Percentiles rank a stretch among this genome's conserved stretches.
Evolutionary conservation across 225 moss, liverwort and hornwort genomes (phyloP).

Genomic region (Physcomitrium patens): DNA sequence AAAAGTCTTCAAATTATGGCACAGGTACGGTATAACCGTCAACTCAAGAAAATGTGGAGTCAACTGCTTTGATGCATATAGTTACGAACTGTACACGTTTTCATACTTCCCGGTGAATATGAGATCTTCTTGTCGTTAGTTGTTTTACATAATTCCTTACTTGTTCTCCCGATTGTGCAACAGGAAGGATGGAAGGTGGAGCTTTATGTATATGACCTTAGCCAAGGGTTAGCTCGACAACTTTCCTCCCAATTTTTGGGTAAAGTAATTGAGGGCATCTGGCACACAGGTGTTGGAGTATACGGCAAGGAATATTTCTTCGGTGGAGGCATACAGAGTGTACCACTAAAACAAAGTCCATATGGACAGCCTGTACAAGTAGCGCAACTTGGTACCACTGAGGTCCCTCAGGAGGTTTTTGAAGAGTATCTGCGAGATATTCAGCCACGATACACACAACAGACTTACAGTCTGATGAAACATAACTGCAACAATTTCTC

Average conservation of each 20-base stretch:
- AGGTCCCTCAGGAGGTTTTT: slow-evolving; percentile 82
- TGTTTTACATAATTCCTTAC: neutral
- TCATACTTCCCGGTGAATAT: neutral
- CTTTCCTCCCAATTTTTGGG: slow-evolving; percentile 89
- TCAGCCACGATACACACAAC: slow-evolving; percentile 78
- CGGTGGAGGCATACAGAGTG: slow-evolving; percentile 90
- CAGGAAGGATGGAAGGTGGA: slow-evolving; percentile 88
- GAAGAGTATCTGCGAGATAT: slow-evolving; percentile 91
- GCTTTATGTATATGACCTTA: slow-evolving; percentile 85
- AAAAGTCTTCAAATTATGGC: slow-evolving; percentile 28
- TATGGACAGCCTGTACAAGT: slow-evolving; percentile 83
- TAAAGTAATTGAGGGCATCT: slow-evolving; percentile 90
- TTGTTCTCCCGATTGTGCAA: slow-evolving; percentile 10
- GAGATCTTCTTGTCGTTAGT: neutral
- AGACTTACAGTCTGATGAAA: slow-evolving; percentile 80
- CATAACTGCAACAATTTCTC: slow-evolving; percentile 99
- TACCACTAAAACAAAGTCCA: slow-evolving; percentile 74
- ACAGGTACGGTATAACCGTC: slow-evolving; percentile 19
- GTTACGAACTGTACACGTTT: neutral
- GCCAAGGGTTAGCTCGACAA: slow-evolving; percentile 89
- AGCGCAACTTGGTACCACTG: slow-evolving; percentile 77
- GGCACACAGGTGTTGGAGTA: slow-evolving; percentile 92
- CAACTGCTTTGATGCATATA: neutral
- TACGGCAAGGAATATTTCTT: slow-evolving; percentile 91
- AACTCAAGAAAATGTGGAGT: neutral